phyloP scores from a whole-genome alignment of 352 stramenopile genomes.

The Phytophthora parvispora region DNA sequence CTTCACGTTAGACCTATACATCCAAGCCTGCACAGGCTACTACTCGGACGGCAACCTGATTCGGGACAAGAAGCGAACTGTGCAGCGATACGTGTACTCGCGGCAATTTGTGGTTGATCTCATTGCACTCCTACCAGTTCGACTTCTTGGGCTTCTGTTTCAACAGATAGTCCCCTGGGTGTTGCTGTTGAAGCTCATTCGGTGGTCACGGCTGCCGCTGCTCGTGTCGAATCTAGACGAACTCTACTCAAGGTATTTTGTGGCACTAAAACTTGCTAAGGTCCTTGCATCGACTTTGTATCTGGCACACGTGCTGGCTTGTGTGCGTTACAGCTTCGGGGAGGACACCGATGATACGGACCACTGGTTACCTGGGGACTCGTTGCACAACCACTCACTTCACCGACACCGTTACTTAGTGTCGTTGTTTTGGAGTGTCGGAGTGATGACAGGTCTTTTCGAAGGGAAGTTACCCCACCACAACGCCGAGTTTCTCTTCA shows the following conservation, averaged over 20 bases:
- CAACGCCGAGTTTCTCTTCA: background rate
- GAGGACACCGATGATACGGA: background rate
- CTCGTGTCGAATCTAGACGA: constrained; percentile 1
- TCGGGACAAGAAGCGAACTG: too few relatives aligned
- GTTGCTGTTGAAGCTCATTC: background rate
- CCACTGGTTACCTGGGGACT: background rate
- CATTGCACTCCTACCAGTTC: too few relatives aligned
- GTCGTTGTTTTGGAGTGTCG: background rate
- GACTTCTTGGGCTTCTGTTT: too few relatives aligned
- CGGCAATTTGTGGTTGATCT: too few relatives aligned
- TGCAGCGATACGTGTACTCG: too few relatives aligned
- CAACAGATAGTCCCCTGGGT: too few relatives aligned
- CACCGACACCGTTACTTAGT: background rate
- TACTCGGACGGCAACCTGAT: too few relatives aligned
- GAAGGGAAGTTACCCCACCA: background rate
- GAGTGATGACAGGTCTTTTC: background rate
- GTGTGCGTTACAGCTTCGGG: background rate
- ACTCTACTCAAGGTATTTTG: constrained; percentile 1
- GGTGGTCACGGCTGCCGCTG: background rate
- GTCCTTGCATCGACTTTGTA: background rate
- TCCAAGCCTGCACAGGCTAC: too few relatives aligned
- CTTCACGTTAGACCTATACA: too few relatives aligned
- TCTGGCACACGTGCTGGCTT: background rate
- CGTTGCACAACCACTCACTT: background rate
- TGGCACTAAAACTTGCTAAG: background rate